Conservation (phyloP, 2,329 filamentous ascomycete genomes). For the Dactylellina cionopaga region DNA sequence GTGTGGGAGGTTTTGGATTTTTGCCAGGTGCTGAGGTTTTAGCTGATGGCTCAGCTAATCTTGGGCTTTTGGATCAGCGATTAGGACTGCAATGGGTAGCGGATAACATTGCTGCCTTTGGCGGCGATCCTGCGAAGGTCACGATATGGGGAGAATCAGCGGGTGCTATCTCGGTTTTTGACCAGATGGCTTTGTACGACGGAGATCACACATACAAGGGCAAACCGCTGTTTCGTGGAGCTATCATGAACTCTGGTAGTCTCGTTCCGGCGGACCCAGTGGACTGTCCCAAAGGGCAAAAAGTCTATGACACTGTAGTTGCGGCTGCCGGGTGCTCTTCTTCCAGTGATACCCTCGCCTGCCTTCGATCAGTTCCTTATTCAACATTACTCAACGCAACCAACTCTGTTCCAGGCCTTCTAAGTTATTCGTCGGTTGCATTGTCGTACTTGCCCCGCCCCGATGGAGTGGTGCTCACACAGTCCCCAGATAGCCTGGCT, state of each 20-base stretch:
- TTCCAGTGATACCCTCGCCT: constrained; percentile 70
- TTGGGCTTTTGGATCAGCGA: constrained; percentile 55
- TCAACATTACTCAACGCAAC: constrained; percentile 67
- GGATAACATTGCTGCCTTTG: constrained; percentile 54
- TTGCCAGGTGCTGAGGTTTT: constrained; percentile 64
- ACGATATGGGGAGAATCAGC: constrained; percentile 57
- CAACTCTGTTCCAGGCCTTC: constrained; percentile 68
- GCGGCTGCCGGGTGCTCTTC: constrained; percentile 69
- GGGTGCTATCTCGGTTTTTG: constrained; percentile 57
- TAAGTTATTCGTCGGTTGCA: constrained; percentile 69
- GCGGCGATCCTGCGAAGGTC: constrained; percentile 55
- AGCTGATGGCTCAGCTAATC: constrained; percentile 61
- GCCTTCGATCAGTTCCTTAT: constrained; percentile 72
- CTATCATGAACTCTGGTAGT: constrained; percentile 80
- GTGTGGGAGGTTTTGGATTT: constrained; percentile 67
- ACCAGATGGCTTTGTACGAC: constrained; percentile 67
- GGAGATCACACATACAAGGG: constrained; percentile 74
- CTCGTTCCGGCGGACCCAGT: constrained; percentile 71
- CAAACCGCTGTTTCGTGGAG: constrained; percentile 77
- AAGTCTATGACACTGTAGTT: constrained; percentile 72
- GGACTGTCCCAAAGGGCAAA: constrained; percentile 73
- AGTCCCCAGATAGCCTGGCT: constrained; percentile 74
- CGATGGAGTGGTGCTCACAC: constrained; percentile 73
- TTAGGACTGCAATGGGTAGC: constrained; percentile 56
- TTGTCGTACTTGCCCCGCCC: constrained; percentile 67